A percentile compares a stretch with the other conserved stretches of the same genome.
Conservation (phyloP, 768 basidiomycete genomes). For the Termitomyces sp. region DNA sequence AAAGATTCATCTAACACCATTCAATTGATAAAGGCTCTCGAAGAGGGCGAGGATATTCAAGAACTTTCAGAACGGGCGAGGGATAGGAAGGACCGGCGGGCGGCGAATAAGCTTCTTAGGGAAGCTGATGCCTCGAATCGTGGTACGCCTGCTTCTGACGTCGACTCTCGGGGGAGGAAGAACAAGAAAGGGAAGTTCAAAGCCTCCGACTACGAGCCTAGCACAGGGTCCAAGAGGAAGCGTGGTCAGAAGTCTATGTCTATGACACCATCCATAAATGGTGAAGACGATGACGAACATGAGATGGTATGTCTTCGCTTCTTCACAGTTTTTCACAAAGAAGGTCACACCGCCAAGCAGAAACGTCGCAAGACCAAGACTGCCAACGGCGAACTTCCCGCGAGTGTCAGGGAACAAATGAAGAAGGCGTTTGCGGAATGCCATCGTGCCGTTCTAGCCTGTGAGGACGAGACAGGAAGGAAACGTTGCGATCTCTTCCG, state of each 20-base stretch:
- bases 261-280: constrained; percentile 74
- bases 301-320: constrained; percentile 4
- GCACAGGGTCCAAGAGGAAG: constrained; percentile 69
- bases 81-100: constrained; percentile 65
- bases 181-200: constrained; percentile 63
- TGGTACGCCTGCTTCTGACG: constrained; percentile 64
- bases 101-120: constrained; percentile 54
- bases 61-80: constrained; percentile 66
- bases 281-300: constrained; percentile 61
- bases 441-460: constrained; percentile 68
- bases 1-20: constrained; percentile 1
- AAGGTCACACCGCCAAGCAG: constrained; percentile 33
- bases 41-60: constrained; percentile 79
- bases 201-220: constrained; percentile 49
- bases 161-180: constrained; percentile 54
- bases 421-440: constrained; percentile 82
- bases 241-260: constrained; percentile 72
- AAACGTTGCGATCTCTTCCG: constrained; percentile 86
- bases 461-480: constrained; percentile 71
- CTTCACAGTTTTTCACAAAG: neutral
- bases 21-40: constrained; percentile 51
- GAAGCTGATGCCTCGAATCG: constrained; percentile 62
- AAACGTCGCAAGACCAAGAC: constrained; percentile 83
- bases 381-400: constrained; percentile 48
- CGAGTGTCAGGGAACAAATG: constrained; percentile 69